Evolutionary conservation across 2,329 filamentous ascomycete genomes (phyloP).

Genomic region (Alternaria incomplexa): DNA sequence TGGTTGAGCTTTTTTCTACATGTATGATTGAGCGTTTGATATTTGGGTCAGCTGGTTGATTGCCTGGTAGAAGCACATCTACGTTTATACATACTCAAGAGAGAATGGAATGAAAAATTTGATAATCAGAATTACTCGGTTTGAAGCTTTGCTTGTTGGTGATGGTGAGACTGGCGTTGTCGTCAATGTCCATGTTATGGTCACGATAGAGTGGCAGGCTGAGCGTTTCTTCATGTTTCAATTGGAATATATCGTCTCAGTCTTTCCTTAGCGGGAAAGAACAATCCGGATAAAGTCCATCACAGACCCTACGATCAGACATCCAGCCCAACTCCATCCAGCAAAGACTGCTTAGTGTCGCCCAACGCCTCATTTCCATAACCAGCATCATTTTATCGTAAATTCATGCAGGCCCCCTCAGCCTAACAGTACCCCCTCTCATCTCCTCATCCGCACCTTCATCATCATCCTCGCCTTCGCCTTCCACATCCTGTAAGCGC

Average conservation of each 20-base stretch:
- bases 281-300: background rate
- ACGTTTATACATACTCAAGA: background rate
- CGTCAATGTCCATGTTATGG: too few species aligned
- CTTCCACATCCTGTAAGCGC: constrained; percentile 35
- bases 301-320: background rate
- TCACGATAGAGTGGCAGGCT: background rate
- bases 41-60: background rate
- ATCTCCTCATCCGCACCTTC: background rate
- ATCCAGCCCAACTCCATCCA: background rate
- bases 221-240: background rate
- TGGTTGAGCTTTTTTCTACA: background rate
- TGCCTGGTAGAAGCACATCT: background rate
- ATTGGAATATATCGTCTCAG: background rate
- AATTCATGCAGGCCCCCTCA: constrained; percentile 1
- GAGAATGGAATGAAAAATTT: background rate
- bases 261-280: background rate
- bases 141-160: background rate
- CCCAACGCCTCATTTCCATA: background rate
- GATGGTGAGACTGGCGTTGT: background rate
- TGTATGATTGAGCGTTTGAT: background rate
- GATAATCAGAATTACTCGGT: background rate
- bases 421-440: constrained; percentile 13
- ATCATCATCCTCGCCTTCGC: constrained; percentile 8
- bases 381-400: background rate
- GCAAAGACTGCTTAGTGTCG: background rate